Conservation (phyloP, 1,284 basidiomycete species). For the Apiotrichum gamsii region DNA sequence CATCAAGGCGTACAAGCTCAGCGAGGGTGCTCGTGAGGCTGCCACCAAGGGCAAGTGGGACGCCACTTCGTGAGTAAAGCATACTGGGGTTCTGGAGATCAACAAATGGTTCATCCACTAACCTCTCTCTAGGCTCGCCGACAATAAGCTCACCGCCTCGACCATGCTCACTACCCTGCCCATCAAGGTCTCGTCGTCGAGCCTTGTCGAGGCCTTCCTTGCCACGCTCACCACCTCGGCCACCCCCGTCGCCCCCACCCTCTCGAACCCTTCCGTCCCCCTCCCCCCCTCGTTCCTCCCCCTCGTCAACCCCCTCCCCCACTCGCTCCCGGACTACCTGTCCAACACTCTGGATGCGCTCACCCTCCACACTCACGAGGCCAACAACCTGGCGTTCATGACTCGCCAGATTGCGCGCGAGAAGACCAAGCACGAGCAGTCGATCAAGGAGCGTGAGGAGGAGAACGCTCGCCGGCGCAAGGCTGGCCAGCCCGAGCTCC, state of each 20-base stretch:
- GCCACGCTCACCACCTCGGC: slow-evolving; percentile 56
- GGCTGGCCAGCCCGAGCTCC: slow-evolving; percentile 78
- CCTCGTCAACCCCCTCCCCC: slow-evolving; percentile 47
- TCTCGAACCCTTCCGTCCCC: slow-evolving; percentile 35
- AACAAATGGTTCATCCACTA: slow-evolving; percentile 4
- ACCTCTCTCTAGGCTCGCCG: slow-evolving; percentile 59
- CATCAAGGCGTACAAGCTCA: slow-evolving; percentile 86
- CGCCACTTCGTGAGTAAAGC: slow-evolving; percentile 60
- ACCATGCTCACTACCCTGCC: slow-evolving; percentile 87
- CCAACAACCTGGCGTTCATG: slow-evolving; percentile 89
- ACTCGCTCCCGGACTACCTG: slow-evolving; percentile 53
- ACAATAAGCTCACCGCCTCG: slow-evolving; percentile 80
- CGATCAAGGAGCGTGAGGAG: slow-evolving; percentile 76
- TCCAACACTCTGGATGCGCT: slow-evolving; percentile 78
- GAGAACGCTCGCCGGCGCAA: slow-evolving; percentile 78
- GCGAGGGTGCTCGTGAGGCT: slow-evolving; percentile 74
- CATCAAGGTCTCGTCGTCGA: slow-evolving; percentile 77
- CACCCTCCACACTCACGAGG: slow-evolving; percentile 80
- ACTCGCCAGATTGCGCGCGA: slow-evolving; percentile 87
- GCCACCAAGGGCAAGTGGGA: slow-evolving; percentile 84
- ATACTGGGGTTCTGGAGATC: neutral
- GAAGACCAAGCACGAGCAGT: slow-evolving; percentile 71
- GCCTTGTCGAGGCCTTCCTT: slow-evolving; percentile 80
- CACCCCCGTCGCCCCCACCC: slow-evolving; percentile 33
- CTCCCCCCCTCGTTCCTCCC: slow-evolving; percentile 54